A percentile compares a stretch with the other conserved stretches of the same genome.
Conservation (phyloP, 2,329 filamentous ascomycete species). For the Neofusicoccum cordaticola region DNA sequence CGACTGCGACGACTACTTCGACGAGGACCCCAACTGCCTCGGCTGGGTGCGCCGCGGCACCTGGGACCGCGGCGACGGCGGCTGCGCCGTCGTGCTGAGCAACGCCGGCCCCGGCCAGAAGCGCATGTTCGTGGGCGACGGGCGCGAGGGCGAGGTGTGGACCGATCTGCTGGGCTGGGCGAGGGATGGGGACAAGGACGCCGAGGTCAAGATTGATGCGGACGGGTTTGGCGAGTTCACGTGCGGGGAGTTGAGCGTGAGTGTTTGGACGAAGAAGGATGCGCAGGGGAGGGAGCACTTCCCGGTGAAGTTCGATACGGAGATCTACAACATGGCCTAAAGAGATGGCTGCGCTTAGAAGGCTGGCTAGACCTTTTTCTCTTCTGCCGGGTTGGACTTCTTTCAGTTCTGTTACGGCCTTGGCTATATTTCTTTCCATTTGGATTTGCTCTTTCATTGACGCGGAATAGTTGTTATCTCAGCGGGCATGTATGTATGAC, state of each 20-base stretch:
- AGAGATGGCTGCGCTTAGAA: constrained; percentile 14
- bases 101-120: constrained; percentile 50
- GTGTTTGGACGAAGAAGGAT: constrained; percentile 56
- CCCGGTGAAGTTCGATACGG: constrained; percentile 19
- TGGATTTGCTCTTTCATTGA: no score
- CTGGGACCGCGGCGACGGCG: constrained; percentile 31
- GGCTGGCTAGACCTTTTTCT: no score
- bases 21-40: constrained; percentile 57
- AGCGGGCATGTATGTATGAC: no score
- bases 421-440: no score
- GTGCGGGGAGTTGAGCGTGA: constrained; percentile 52
- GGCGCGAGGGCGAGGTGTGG: constrained; percentile 61
- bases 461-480: no score
- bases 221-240: constrained; percentile 60
- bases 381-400: no score
- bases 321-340: constrained; percentile 44
- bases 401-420: no score
- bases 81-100: constrained; percentile 51
- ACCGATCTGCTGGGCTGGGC: constrained; percentile 58
- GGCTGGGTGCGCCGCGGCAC: constrained; percentile 58
- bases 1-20: constrained; percentile 61
- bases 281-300: constrained; percentile 31
- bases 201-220: constrained; percentile 57
- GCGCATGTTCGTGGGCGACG: constrained; percentile 61
- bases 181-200: constrained; percentile 36